Evolutionary conservation across 2,329 filamentous ascomycete species (phyloP), one percentile per base, ranked within the genome.

Genomic region (Diplocarpon mali): DNA sequence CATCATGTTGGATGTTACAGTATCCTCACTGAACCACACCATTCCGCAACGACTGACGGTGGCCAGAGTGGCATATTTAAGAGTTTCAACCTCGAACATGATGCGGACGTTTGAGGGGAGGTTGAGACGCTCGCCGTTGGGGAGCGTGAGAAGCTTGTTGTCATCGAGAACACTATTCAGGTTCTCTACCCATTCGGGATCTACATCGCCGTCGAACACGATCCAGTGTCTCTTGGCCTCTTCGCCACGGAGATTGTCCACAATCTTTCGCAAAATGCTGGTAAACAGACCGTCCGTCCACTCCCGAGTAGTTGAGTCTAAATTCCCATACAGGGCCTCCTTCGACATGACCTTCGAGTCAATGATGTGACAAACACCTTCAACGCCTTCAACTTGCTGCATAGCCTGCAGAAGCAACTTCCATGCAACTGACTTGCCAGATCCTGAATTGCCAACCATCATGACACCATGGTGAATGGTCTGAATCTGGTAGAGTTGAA

Each of bases 291-390:
- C 92, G 58, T 99, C 93, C 0, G 92, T 98, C 92, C 92, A 99
- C 65, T 99, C 92, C 57, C 92, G 80, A 2, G 92, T 99, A 2
- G 92, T 99, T 47, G 86, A 89, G 64, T 99, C 92, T 39, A 99
- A 74, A 57, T 81, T 95, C 61, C 92, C 92, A 60, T 98, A 99
- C 3, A 99, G 71, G 17, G 86, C 85, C 67, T 99, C 92, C 67
- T 99, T 99, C 42, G 89, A 95, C 92, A 99, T 98, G 64, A 98
- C 93, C 69, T 99, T 99, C 34, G 90, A 93, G 64, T 99, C 92
- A 56, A 99, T 98, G 45, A 98, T 85, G 61, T 99, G 92, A 54
- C 80, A 95, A 37, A 98, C 86, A 28, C 93, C 92, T 64, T 99
- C 93, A 6, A 93, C 74, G 17, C 83, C 82, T 63, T 98, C 92